Conservation (phyloP, 805 yeast genomes). For the Teunomyces barrocoloradensis region DNA sequence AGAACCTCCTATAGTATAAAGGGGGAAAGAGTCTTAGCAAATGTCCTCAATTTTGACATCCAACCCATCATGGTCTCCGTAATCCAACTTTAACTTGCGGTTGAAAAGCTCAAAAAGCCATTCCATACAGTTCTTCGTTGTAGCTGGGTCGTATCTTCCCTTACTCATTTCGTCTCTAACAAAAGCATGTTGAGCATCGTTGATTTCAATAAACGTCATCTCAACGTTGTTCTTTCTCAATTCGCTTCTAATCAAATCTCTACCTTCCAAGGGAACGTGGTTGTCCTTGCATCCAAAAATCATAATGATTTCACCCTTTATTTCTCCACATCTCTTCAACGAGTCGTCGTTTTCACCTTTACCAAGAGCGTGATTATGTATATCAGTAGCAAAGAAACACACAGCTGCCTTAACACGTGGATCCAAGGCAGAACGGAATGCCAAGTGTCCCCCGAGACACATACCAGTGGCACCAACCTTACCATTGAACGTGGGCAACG, state of each 20-base stretch:
- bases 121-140: constrained; percentile 63
- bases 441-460: constrained; percentile 85
- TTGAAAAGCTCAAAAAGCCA: constrained; percentile 70
- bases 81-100: constrained; percentile 61
- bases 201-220: constrained; percentile 69
- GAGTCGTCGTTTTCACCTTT: constrained; percentile 65
- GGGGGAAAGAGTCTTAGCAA: constrained; percentile 39
- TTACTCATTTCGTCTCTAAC: constrained; percentile 75
- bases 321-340: constrained; percentile 51
- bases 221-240: constrained; percentile 58
- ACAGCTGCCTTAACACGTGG: constrained; percentile 63
- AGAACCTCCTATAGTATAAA: neutral
- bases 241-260: constrained; percentile 64
- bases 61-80: constrained; percentile 61
- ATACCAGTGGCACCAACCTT: constrained; percentile 80
- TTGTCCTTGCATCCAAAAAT: constrained; percentile 78
- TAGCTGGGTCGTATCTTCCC: constrained; percentile 81
- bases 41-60: constrained; percentile 56
- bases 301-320: constrained; percentile 59
- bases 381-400: constrained; percentile 79
- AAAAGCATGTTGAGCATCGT: constrained; percentile 82
- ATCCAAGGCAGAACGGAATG: constrained; percentile 67
- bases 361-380: constrained; percentile 67
- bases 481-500: constrained; percentile 65
- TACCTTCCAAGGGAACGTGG: constrained; percentile 76